Conservation (phyloP, 345 rosid genomes). For the Salix udensis region DNA sequence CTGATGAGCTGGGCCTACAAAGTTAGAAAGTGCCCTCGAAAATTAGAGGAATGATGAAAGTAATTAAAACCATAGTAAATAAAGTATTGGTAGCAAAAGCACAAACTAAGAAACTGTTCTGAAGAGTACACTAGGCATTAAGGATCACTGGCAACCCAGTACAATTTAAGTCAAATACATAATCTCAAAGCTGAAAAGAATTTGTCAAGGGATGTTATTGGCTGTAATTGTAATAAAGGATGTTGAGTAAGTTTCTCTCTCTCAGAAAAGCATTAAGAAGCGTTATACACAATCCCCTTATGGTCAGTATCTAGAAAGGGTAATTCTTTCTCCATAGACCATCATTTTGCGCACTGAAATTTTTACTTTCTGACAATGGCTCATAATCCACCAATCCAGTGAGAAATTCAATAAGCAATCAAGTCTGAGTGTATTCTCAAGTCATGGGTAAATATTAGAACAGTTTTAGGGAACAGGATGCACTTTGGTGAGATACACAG, state of each 20-base stretch:
- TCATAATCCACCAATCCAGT: neutral
- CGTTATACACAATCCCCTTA: neutral
- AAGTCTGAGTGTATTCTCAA: neutral
- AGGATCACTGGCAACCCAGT: neutral
- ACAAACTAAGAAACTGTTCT: neutral
- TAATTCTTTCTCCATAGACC: neutral
- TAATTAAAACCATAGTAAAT: neutral
- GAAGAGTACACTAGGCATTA: neutral
- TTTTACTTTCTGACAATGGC: neutral
- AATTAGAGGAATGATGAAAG: neutral
- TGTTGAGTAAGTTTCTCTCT: neutral
- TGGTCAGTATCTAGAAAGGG: neutral
- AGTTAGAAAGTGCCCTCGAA: conserved; percentile 2
- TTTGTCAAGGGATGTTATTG: neutral
- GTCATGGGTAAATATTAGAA: neutral
- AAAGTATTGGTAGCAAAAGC: neutral
- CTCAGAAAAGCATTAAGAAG: neutral
- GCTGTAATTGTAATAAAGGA: neutral
- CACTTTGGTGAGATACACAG: neutral
- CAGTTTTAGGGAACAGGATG: neutral
- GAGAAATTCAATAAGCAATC: neutral
- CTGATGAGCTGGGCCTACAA: conserved; percentile 66
- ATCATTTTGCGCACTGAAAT: neutral
- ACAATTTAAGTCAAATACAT: neutral
- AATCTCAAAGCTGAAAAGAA: neutral